A percentile compares a stretch with the other conserved stretches of the same genome.
phyloP scores from a whole-genome alignment of 2,329 filamentous ascomycete genomes.

The Pestalotiopsis sp. region DNA sequence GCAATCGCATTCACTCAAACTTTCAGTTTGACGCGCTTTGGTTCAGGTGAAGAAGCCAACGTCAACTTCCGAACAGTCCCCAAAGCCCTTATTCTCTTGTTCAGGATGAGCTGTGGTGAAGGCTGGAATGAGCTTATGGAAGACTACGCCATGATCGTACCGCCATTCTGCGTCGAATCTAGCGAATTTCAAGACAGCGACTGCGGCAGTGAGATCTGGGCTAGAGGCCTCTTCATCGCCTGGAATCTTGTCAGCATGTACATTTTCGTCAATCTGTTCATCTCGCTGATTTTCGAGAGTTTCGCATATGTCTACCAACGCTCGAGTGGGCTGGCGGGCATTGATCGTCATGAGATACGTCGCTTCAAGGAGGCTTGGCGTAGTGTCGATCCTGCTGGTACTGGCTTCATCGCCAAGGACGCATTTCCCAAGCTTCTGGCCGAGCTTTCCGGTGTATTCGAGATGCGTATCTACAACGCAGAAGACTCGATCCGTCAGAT shows the following conservation, averaged over 20 bases:
- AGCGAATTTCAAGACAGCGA: constrained; percentile 82
- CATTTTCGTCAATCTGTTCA: constrained; percentile 97
- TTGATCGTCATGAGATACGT: constrained; percentile 91
- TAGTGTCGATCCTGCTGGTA: constrained; percentile 88
- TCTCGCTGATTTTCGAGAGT: constrained; percentile 98
- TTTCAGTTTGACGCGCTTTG: constrained; percentile 92
- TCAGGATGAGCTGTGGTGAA: constrained; percentile 90
- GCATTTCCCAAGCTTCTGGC: constrained; percentile 86
- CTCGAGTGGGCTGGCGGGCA: constrained; percentile 86
- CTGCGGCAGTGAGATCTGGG: constrained; percentile 90
- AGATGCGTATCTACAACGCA: constrained; percentile 94
- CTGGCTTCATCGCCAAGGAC: constrained; percentile 88
- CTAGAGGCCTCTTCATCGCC: constrained; percentile 83
- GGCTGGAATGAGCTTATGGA: constrained; percentile 98
- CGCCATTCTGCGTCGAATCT: constrained; percentile 78
- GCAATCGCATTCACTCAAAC: constrained; percentile 96
- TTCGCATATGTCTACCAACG: constrained; percentile 99
- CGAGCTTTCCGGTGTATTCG: constrained; percentile 92
- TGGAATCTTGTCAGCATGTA: constrained; percentile 99
- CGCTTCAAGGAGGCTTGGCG: constrained; percentile 99
- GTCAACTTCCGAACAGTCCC: constrained; percentile 93
- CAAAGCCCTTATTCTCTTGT: constrained; percentile 89
- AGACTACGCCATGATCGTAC: constrained; percentile 80
- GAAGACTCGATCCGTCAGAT: constrained; percentile 87
- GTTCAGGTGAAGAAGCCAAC: constrained; percentile 70